Evolutionary conservation across 768 basidiomycete genomes (phyloP), one percentile per base, ranked within the genome.

Genomic region (Crucibulum laeve): DNA sequence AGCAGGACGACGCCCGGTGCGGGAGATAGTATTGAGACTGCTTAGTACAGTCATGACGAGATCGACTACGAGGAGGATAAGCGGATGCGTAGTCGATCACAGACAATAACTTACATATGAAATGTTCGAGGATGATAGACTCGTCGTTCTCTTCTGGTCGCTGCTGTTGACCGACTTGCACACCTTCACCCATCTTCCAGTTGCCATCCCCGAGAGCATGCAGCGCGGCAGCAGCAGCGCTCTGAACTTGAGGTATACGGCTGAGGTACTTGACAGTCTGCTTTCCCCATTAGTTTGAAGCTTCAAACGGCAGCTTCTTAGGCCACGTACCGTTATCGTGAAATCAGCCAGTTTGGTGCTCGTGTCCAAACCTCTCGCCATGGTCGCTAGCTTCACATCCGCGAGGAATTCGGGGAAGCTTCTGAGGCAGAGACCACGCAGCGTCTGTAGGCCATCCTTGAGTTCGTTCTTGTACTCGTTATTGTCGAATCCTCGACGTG

Each of bases 101-200:
- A 18, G 15, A 6, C 10, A 10, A 18, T 25, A 11, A 72, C 84
- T 42, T 47, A 89, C 89, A 80, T 6, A 80, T 67, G 53, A 78
- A 92, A 58, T 91, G 87, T 54, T 91, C 84, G 18, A 90, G 63
- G 8, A 91, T 69, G 14, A 72, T 64, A 28, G 62, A 64, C 53
- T 84, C 80, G 43, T 81, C 82, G 7, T 69, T 70, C 23, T 80
- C 82, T 3, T 66, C 68, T 1, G 65, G 50, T 43, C 77, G 76
- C 5, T 61, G 48, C 2, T 56, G 58, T 51, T 77, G 79, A 7
- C 76, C 77, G 4, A 84, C 79, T 52, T 74, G 72, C 17, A 87
- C 72, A 4, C 87, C 88, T 47, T 88, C 87, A 3, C 90, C 90
- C 89, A 92, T 91, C 62, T 80, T 87, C 90, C 90, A 91, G 51